These are phyloP conservation scores for Myxozyma neotropica DNA, from an alignment of 805 yeast species.

Conservation along the genomic window DNA sequence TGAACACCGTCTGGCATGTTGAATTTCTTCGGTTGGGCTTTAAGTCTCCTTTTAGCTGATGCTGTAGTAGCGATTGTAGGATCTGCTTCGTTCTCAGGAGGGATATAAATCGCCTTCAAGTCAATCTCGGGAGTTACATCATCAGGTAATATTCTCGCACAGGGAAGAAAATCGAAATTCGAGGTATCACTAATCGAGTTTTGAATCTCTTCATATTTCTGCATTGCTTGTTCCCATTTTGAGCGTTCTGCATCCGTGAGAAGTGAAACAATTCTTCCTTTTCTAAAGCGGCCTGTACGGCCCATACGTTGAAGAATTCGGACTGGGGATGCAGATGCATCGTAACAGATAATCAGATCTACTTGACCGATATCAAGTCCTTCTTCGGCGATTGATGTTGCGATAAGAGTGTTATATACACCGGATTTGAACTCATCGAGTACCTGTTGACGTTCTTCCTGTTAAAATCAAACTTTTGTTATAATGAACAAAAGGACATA, in stretches of 20 bases:
- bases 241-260: slow-evolving; percentile 75
- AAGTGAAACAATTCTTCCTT: slow-evolving; percentile 76
- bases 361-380: slow-evolving; percentile 99
- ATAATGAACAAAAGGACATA: slow-evolving; percentile 36
- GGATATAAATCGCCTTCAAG: slow-evolving; percentile 61
- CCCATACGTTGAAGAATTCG: slow-evolving; percentile 96
- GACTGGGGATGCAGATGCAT: slow-evolving; percentile 90
- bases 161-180: slow-evolving; percentile 52
- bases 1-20: slow-evolving; percentile 35
- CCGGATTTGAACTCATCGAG: slow-evolving; percentile 75
- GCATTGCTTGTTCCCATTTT: slow-evolving; percentile 83
- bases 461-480: background rate
- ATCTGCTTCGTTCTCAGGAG: slow-evolving; percentile 62
- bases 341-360: slow-evolving; percentile 88
- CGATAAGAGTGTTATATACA: slow-evolving; percentile 76
- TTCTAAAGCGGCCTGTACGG: slow-evolving; percentile 93
- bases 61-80: slow-evolving; percentile 17
- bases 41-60: slow-evolving; percentile 1
- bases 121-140: slow-evolving; percentile 58
- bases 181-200: slow-evolving; percentile 46
- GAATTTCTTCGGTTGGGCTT: slow-evolving; percentile 20
- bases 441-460: slow-evolving; percentile 10
- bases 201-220: slow-evolving; percentile 78
- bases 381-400: slow-evolving; percentile 98
- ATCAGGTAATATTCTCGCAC: slow-evolving; percentile 64